Base-by-base conservation (phyloP, 2,329 filamentous ascomycete species). In the Chaetomiaceae sp. region DNA sequence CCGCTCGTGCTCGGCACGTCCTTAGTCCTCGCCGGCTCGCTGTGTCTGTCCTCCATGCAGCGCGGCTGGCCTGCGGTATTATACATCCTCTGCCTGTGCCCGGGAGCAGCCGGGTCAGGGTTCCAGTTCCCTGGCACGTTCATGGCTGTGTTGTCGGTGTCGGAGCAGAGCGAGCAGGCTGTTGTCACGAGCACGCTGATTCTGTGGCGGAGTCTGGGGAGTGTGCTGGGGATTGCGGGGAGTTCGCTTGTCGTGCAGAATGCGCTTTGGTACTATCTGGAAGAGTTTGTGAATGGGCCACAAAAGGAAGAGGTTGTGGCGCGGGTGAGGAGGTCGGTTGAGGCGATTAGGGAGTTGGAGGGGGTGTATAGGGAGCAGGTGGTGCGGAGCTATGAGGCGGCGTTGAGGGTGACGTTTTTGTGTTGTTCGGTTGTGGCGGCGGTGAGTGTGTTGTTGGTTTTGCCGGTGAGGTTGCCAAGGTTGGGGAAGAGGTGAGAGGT, bases 241-340 rank as follows among this genome's bases (percentile, higher is more conserved):
- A 87, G 83, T 60, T 88, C 84, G 65, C 76, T 90, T 53, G 80
- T 90, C 7, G 72, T 91, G 57, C 88, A 92, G 70, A 90, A 90
- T 63, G 77, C 81, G 1, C 71, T 92, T 47, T 69, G 80, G 8
- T 70, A 75, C 17, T 85, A 84, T 59, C 74, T 92, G 5, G 69
- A 79, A 4, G 58, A 66, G 11, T 75, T 79, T 31, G 84, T 91
- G 8, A 75, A 73, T 0, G 85, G 82, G 0, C 72, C 73, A 0
- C 73, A 82, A 22, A 87, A 83, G 63, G 73, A 75, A 0, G 70
- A 76, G 43, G 70, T 84, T n/a, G 77, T 84, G 37, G 69, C 68
- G 40, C 67, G 65, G 39, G 80, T 82, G 4, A 69, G 81, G 40
- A 69, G 71, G 57, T 81, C 76, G n/a, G 79, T 84, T 20, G 77